phyloP scores from a whole-genome alignment of 2,329 filamentous ascomycete species.

The Laburnicola sp. region DNA sequence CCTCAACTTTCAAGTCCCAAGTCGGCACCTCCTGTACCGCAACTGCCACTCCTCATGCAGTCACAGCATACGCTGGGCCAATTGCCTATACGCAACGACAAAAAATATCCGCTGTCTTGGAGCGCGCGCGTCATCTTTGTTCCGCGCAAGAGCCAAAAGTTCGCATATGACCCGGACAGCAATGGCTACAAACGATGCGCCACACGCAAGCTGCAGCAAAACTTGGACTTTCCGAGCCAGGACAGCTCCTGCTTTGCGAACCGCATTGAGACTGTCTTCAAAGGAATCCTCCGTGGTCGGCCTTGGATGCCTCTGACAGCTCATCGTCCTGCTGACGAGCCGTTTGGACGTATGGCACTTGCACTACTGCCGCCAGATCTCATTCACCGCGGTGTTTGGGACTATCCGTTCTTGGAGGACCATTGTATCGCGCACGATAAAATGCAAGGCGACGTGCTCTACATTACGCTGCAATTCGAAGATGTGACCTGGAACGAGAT shows the following conservation, averaged over 20 bases:
- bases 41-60: slow-evolving; percentile 34
- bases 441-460: slow-evolving; percentile 47
- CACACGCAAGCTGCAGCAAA: slow-evolving; percentile 45
- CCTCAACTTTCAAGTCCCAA: slow-evolving; percentile 25
- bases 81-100: slow-evolving; percentile 44
- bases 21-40: slow-evolving; percentile 28
- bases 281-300: slow-evolving; percentile 40
- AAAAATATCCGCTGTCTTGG: slow-evolving; percentile 44
- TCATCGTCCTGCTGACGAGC: slow-evolving; percentile 44
- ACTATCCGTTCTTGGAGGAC: slow-evolving; percentile 46
- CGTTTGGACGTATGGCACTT: slow-evolving; percentile 46
- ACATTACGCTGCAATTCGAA: slow-evolving; percentile 46
- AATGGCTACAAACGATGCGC: slow-evolving; percentile 44
- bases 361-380: slow-evolving; percentile 39
- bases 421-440: slow-evolving; percentile 49
- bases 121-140: slow-evolving; percentile 44
- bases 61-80: slow-evolving; percentile 34
- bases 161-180: slow-evolving; percentile 45
- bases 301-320: slow-evolving; percentile 48
- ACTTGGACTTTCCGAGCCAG: slow-evolving; percentile 42
- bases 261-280: slow-evolving; percentile 43
- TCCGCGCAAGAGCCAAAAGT: slow-evolving; percentile 42
- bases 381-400: slow-evolving; percentile 42
- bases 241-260: slow-evolving; percentile 44
- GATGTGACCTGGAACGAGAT: slow-evolving; percentile 48